Evolutionary conservation across 208 protist species (phyloP).

Genomic region (Phytomonas francai): DNA sequence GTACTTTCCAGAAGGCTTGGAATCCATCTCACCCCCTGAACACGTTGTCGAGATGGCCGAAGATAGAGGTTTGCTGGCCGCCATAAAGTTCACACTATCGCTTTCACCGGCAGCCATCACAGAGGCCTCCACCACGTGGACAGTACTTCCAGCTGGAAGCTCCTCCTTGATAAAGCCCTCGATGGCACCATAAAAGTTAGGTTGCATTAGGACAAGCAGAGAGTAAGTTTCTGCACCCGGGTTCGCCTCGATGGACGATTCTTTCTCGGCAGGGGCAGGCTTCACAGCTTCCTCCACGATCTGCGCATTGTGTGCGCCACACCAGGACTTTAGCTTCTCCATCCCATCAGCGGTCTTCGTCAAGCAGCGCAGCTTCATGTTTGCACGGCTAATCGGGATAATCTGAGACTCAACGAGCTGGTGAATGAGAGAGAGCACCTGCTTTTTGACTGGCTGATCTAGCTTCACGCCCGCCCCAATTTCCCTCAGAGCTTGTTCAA

Average conservation of each 20-base stretch:
- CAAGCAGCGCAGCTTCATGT: constrained; percentile 90
- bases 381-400: constrained; percentile 91
- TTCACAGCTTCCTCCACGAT: constrained; percentile 26
- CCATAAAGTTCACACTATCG: constrained; percentile 14
- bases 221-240: constrained; percentile 13
- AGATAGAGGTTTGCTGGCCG: background rate
- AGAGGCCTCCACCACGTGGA: constrained; percentile 71
- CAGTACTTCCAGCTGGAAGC: constrained; percentile 43
- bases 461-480: constrained; percentile 90
- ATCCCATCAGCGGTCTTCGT: constrained; percentile 31
- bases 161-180: constrained; percentile 66
- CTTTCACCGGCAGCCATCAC: constrained; percentile 41
- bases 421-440: constrained; percentile 92
- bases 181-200: constrained; percentile 62
- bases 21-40: constrained; percentile 2
- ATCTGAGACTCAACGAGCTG: constrained; percentile 70
- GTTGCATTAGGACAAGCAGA: constrained; percentile 54
- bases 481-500: constrained; percentile 93
- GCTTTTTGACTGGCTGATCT: constrained; percentile 88
- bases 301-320: constrained; percentile 33
- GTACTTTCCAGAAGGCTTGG: background rate
- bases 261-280: background rate
- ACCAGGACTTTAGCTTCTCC: constrained; percentile 49
- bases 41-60: background rate
- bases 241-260: background rate